Conservation (phyloP, 495 filamentous ascomycete species). For the Penicillium herquei region DNA sequence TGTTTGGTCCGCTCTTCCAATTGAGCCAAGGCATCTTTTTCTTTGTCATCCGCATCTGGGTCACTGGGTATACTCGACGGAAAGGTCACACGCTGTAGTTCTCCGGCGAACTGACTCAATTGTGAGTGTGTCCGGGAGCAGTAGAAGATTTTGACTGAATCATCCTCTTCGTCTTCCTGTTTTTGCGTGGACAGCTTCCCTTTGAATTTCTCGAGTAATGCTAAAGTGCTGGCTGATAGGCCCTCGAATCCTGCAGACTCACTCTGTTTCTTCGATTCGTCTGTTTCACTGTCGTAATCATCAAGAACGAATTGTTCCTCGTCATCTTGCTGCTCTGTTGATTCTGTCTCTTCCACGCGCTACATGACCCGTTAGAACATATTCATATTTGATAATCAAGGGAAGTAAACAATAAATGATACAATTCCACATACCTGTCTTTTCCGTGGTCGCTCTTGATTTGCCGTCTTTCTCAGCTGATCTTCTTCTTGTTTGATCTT, state of each 20-base stretch:
- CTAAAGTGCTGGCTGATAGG: constrained; percentile 44
- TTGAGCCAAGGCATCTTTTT: constrained; percentile 24
- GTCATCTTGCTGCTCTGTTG: constrained; percentile 43
- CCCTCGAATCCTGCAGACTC: constrained; percentile 28
- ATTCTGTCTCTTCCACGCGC: constrained; percentile 32
- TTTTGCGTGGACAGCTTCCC: constrained; percentile 36
- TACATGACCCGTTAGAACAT: constrained; percentile 10
- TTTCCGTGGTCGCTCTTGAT: constrained; percentile 46
- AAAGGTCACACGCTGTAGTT: constrained; percentile 78
- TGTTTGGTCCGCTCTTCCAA: constrained; percentile 73
- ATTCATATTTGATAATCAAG: neutral
- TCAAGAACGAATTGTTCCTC: constrained; percentile 75
- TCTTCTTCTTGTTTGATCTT: constrained; percentile 69
- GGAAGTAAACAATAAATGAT: neutral
- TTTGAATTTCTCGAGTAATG: constrained; percentile 39
- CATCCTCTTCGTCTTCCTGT: constrained; percentile 50
- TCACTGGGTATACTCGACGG: constrained; percentile 56
- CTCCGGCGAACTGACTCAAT: constrained; percentile 87
- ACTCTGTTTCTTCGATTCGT: constrained; percentile 33
- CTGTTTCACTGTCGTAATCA: constrained; percentile 72
- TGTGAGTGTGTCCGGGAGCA: constrained; percentile 97
- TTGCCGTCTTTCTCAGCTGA: constrained; percentile 50
- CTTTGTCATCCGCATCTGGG: constrained; percentile 24
- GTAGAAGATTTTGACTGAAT: constrained; percentile 80
- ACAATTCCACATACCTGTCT: constrained; percentile 44